A percentile compares a stretch with the other conserved stretches of the same genome.
These are phyloP conservation scores for Saprolegnia parasitica DNA, from an alignment of 352 stramenopile species.

Conservation along the genomic window DNA sequence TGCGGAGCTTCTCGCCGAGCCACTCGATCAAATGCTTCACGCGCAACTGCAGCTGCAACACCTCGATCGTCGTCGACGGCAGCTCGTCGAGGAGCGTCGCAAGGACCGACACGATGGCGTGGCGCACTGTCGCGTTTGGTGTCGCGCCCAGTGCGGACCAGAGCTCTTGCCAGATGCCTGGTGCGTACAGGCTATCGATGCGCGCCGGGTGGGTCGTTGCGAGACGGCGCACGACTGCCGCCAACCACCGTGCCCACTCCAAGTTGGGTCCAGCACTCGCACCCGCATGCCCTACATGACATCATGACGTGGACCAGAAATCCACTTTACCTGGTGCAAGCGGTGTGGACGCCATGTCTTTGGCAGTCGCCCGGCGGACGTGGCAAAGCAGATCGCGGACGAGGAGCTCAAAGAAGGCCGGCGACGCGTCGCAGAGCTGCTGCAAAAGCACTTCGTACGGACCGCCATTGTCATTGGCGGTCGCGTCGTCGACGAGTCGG, in stretches of 20 bases:
- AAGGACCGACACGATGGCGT: background rate
- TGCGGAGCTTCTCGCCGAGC: slow-evolving; percentile 21
- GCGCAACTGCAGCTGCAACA: background rate
- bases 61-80: background rate
- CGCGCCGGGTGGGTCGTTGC: background rate
- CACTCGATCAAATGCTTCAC: slow-evolving; percentile 20
- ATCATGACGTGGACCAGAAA: too few relatives aligned
- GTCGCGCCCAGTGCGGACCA: background rate
- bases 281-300: background rate
- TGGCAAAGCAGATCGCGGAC: slow-evolving; percentile 18
- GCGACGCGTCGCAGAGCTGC: background rate
- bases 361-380: background rate
- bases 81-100: background rate
- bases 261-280: background rate
- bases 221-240: background rate
- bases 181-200: background rate
- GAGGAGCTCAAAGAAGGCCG: slow-evolving; percentile 7
- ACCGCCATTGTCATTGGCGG: background rate
- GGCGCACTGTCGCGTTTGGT: slow-evolving; percentile 20
- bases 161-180: slow-evolving; percentile 15
- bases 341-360: slow-evolving; percentile 12
- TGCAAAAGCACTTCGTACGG: slow-evolving; percentile 1
- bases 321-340: slow-evolving; percentile 6
- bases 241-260: slow-evolving; percentile 15
- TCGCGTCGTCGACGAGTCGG: background rate